A percentile compares a stretch with the other conserved stretches of the same genome.
These are phyloP conservation scores for Mercurialis annua DNA, from an alignment of 345 rosid species.

Conservation along the genomic window DNA sequence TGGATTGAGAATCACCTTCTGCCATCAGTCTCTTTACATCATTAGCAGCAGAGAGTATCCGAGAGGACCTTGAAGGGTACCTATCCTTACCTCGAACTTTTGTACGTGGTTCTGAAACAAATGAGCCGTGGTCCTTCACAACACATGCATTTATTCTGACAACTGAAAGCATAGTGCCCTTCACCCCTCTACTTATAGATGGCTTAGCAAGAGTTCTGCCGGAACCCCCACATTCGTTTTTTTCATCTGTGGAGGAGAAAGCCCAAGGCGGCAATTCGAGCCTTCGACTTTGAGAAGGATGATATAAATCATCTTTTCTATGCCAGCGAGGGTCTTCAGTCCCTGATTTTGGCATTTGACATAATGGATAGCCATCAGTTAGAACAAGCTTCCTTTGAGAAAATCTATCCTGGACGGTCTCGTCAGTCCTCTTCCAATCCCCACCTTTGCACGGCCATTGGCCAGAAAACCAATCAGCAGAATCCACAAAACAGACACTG, in stretches of 20 bases:
- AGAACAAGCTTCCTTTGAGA: slow-evolving; percentile 69
- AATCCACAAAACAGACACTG: slow-evolving; percentile 36
- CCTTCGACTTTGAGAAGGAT: slow-evolving; percentile 66
- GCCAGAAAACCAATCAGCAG: slow-evolving; percentile 67
- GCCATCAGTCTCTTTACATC: slow-evolving; percentile 56
- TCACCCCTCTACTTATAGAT: slow-evolving; percentile 55
- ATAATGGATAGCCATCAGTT: slow-evolving; percentile 91
- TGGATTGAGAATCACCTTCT: slow-evolving; percentile 55
- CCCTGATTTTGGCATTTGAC: slow-evolving; percentile 91
- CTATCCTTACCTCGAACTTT: slow-evolving; percentile 77
- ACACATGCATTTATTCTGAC: slow-evolving; percentile 97
- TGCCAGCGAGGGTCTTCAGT: slow-evolving; percentile 90
- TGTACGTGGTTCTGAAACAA: slow-evolving; percentile 63
- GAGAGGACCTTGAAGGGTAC: slow-evolving; percentile 57
- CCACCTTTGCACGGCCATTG: slow-evolving; percentile 97
- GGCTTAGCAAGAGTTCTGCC: slow-evolving; percentile 46
- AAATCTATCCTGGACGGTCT: slow-evolving; percentile 55
- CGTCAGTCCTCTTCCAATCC: slow-evolving; percentile 96
- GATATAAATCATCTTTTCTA: slow-evolving; percentile 75
- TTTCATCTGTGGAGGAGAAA: slow-evolving; percentile 69
- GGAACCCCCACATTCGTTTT: slow-evolving; percentile 43
- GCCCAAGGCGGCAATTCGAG: slow-evolving; percentile 98
- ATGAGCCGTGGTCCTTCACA: slow-evolving; percentile 81
- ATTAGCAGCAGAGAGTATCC: slow-evolving; percentile 54
- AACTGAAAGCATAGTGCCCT: slow-evolving; percentile 70